phyloP scores from a whole-genome alignment of 495 filamentous ascomycete species.

The Lichenothelia convexa region DNA sequence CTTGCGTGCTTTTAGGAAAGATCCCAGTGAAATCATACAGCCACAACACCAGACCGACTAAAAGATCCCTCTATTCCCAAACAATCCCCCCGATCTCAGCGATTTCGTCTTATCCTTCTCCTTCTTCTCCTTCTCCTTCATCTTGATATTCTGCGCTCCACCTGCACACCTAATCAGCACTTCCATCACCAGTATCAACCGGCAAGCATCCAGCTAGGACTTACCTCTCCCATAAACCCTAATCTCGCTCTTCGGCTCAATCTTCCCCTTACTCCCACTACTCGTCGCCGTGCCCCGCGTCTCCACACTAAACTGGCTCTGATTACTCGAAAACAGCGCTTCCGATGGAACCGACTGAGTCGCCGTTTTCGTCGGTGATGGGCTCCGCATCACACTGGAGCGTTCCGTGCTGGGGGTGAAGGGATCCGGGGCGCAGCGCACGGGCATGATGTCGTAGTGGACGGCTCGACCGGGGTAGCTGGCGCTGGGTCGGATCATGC shows the following conservation, averaged over 20 bases:
- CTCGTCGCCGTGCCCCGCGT: conserved; percentile 8
- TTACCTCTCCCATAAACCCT: conserved; percentile 23
- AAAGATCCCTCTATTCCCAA: conserved; percentile 2
- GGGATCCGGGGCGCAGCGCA: not conserved
- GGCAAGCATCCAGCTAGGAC: conserved; percentile 1
- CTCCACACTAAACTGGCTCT: conserved; percentile 14
- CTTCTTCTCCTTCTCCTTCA: conserved; percentile 14
- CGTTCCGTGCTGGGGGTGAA: not conserved
- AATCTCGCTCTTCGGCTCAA: conserved; percentile 16
- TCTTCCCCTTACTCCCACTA: conserved; percentile 15
- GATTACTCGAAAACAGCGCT: conserved; percentile 6
- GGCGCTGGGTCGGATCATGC: not conserved
- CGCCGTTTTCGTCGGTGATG: not conserved
- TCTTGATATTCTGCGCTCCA: conserved; percentile 22
- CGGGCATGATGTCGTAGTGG: not conserved
- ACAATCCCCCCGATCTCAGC: conserved; percentile 2
- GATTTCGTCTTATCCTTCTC: conserved; percentile 2
- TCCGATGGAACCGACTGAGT: no score
- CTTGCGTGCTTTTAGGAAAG: no score
- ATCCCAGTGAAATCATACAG: no score
- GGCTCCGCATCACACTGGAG: not conserved
- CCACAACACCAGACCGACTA: no score
- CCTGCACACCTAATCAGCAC: conserved; percentile 6
- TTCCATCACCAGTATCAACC: not conserved
- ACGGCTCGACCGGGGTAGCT: not conserved